Percentiles rank a stretch among this genome's conserved stretches.
These are phyloP conservation scores for Populus hybrid DNA, from an alignment of 441 rosid genomes.

Conservation along the genomic window DNA sequence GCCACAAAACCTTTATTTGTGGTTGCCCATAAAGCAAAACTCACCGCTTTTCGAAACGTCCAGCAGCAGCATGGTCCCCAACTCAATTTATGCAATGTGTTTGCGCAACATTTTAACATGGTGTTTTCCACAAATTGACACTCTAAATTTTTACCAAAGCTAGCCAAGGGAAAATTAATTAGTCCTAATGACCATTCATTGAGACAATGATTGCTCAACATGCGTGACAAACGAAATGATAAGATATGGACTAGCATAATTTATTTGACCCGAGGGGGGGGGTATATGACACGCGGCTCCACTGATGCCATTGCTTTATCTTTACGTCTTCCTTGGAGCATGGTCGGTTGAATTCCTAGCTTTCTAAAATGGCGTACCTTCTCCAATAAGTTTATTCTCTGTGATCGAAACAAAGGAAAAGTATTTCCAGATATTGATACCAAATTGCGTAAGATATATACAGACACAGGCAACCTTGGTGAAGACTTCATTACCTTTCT, in stretches of 20 bases:
- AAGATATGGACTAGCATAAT: constrained; percentile 31
- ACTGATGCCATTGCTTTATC: constrained; percentile 58
- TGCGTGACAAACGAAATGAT: constrained; percentile 34
- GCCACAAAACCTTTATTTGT: constrained; percentile 27
- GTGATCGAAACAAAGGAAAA: constrained; percentile 12
- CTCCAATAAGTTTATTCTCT: constrained; percentile 29
- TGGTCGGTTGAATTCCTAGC: constrained; percentile 56
- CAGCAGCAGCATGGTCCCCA: constrained; percentile 32
- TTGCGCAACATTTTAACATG: neutral
- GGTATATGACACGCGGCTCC: constrained; percentile 48
- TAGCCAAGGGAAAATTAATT: constrained; percentile 7
- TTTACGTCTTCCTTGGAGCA: constrained; percentile 44
- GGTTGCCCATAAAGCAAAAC: constrained; percentile 53
- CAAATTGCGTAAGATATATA: neutral
- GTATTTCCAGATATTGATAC: neutral
- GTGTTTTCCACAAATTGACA: neutral
- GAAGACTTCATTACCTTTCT: constrained; percentile 4
- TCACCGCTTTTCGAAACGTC: constrained; percentile 25
- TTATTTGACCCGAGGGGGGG: constrained; percentile 29
- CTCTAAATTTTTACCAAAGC: neutral
- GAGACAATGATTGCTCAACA: constrained; percentile 36
- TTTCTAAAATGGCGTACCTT: constrained; percentile 23
- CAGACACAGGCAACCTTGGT: neutral
- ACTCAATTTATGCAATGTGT: neutral
- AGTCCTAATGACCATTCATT: constrained; percentile 13